These are phyloP conservation scores for Lipomyces yamadae DNA, from an alignment of 805 yeast genomes.

Conservation along the genomic window DNA sequence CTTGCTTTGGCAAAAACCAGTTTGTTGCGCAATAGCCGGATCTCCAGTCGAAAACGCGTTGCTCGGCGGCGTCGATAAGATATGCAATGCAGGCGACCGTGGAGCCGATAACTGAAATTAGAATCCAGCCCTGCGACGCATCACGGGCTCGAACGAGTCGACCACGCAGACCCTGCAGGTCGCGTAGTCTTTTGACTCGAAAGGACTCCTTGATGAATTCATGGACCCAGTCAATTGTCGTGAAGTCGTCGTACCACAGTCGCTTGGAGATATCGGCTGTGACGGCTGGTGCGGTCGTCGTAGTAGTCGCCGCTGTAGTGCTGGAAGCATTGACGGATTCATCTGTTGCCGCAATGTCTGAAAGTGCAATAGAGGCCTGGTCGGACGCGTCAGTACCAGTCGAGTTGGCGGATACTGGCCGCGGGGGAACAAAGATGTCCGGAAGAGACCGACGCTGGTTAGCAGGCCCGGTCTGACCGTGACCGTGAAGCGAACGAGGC, in stretches of 20 bases:
- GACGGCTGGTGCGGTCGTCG: neutral
- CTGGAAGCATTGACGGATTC: neutral
- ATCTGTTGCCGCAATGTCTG: neutral
- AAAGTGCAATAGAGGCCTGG: neutral
- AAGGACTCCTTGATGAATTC: slow-evolving; percentile 54
- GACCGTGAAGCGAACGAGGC: slow-evolving; percentile 22
- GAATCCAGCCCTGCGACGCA: slow-evolving; percentile 55
- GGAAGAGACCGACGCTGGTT: slow-evolving; percentile 6
- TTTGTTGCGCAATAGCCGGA: slow-evolving; percentile 56
- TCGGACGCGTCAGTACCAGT: neutral
- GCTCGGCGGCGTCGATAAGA: slow-evolving; percentile 55
- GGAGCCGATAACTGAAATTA: slow-evolving; percentile 54
- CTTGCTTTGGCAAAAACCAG: slow-evolving; percentile 52
- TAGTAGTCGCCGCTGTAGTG: neutral
- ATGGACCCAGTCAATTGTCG: slow-evolving; percentile 64
- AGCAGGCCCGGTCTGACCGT: neutral
- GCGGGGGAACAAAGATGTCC: slow-evolving; percentile 2
- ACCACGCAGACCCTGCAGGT: slow-evolving; percentile 46
- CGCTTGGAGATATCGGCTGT: slow-evolving; percentile 12
- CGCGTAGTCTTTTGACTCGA: slow-evolving; percentile 49
- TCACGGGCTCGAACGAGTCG: slow-evolving; percentile 46
- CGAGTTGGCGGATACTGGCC: neutral
- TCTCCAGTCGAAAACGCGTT: slow-evolving; percentile 55
- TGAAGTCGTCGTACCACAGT: slow-evolving; percentile 58
- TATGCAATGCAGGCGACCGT: slow-evolving; percentile 57